phyloP scores from a whole-genome alignment of 306 rosid genomes.

The Potentilla sterilis region DNA sequence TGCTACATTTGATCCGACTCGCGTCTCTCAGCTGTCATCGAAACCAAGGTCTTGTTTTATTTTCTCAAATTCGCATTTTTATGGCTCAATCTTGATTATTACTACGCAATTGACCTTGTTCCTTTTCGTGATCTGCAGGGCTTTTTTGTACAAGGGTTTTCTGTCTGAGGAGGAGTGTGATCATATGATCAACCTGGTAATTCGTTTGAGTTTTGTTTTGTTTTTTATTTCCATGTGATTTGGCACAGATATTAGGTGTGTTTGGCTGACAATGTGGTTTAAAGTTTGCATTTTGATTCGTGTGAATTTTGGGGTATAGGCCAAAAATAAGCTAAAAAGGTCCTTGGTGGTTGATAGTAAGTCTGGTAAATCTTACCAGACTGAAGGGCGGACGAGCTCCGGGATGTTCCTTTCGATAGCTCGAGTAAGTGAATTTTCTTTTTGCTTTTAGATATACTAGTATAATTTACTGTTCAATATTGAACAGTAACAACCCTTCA shows the following conservation, averaged over 20 bases:
- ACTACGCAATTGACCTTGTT: background rate
- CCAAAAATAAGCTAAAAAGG: conserved; percentile 70
- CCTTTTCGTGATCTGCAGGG: conserved; percentile 53
- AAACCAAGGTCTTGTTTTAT: conserved; percentile 55
- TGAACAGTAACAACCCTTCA: too few species aligned
- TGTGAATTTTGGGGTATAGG: conserved; percentile 38
- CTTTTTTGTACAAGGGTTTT: conserved; percentile 69
- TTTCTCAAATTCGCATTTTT: conserved; percentile 4
- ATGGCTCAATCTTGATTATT: background rate
- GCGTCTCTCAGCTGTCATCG: conserved; percentile 87
- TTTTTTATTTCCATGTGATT: background rate
- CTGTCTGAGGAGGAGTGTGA: conserved; percentile 78
- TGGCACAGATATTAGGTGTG: background rate
- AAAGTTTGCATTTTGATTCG: conserved; percentile 8
- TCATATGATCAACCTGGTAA: conserved; percentile 67
- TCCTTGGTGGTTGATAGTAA: conserved; percentile 93
- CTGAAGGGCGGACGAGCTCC: conserved; percentile 88
- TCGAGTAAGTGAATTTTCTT: conserved; percentile 44
- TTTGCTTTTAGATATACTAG: background rate
- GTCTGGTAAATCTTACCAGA: conserved; percentile 70
- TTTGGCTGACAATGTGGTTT: background rate
- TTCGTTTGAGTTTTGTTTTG: background rate
- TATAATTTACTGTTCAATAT: too few species aligned
- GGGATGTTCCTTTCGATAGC: conserved; percentile 80
- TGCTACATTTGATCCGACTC: conserved; percentile 67